Percentiles rank a stretch among this genome's conserved stretches.
Evolutionary conservation across 768 basidiomycete species (phyloP).

Genomic region (Naganishia kalamii): DNA sequence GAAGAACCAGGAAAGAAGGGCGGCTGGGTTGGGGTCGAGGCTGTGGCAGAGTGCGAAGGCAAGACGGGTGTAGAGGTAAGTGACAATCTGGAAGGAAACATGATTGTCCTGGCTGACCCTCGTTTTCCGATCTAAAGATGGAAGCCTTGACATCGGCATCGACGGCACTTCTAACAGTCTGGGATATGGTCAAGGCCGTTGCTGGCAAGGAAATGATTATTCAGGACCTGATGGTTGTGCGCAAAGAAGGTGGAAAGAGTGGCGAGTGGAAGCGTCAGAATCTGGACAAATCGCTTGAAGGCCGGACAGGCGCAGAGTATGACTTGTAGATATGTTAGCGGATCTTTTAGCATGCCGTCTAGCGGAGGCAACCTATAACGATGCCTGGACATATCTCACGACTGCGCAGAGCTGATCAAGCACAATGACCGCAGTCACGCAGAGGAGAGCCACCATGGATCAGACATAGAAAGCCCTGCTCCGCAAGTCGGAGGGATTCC

Average conservation of each 20-base stretch:
- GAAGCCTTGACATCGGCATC: constrained; percentile 83
- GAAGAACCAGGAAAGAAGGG: constrained; percentile 19
- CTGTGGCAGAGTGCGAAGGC: constrained; percentile 67
- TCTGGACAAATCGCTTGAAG: constrained; percentile 2
- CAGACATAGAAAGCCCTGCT: no score
- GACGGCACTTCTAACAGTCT: constrained; percentile 70
- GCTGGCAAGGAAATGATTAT: constrained; percentile 84
- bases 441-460: no score
- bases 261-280: constrained; percentile 55
- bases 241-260: constrained; percentile 68
- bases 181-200: constrained; percentile 90
- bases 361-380: no score
- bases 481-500: no score
- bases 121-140: constrained; percentile 54
- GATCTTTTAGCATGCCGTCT: no score
- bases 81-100: no score
- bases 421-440: no score
- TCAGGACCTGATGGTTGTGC: constrained; percentile 57
- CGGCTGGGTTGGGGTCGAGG: constrained; percentile 58
- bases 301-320: not conserved
- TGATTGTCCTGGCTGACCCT: no score
- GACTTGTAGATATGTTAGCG: not conserved
- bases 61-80: constrained; percentile 64
- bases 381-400: no score
- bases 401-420: no score